A percentile compares a stretch with the other conserved stretches of the same genome.
These are phyloP conservation scores for Daldinia decipiens DNA, from an alignment of 495 filamentous ascomycete species.

Conservation along the genomic window DNA sequence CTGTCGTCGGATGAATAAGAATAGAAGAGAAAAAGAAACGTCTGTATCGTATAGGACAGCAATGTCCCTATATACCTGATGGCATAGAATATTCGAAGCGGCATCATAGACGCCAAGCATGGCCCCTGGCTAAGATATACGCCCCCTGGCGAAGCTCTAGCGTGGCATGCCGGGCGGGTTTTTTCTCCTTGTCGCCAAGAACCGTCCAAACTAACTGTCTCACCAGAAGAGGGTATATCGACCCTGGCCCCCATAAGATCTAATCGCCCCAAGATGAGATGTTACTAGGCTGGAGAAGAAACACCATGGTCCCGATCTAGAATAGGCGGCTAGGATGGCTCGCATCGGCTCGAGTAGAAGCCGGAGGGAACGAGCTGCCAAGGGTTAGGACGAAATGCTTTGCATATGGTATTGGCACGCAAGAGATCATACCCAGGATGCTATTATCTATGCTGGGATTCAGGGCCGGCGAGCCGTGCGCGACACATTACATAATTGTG, in stretches of 20 bases:
- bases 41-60: constrained; percentile 14
- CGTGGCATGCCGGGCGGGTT: constrained; percentile 31
- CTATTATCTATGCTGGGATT: constrained; percentile 25
- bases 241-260: constrained; percentile 42
- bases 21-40: constrained; percentile 24
- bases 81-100: constrained; percentile 25
- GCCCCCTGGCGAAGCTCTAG: constrained; percentile 35
- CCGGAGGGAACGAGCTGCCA: constrained; percentile 32
- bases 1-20: constrained; percentile 47
- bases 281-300: constrained; percentile 35
- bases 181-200: constrained; percentile 34
- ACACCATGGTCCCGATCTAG: constrained; percentile 31
- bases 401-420: constrained; percentile 15
- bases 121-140: constrained; percentile 14
- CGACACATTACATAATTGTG: neutral
- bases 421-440: constrained; percentile 37
- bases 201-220: constrained; percentile 32
- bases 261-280: constrained; percentile 47
- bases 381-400: constrained; percentile 29
- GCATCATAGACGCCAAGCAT: constrained; percentile 29
- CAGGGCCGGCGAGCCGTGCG: constrained; percentile 38
- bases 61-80: constrained; percentile 33
- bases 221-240: constrained; percentile 35
- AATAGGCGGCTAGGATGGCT: constrained; percentile 12
- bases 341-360: constrained; percentile 42